Evolutionary conservation across 2,329 filamentous ascomycete genomes (phyloP).

Genomic region (Kalaharituber pfeilii): DNA sequence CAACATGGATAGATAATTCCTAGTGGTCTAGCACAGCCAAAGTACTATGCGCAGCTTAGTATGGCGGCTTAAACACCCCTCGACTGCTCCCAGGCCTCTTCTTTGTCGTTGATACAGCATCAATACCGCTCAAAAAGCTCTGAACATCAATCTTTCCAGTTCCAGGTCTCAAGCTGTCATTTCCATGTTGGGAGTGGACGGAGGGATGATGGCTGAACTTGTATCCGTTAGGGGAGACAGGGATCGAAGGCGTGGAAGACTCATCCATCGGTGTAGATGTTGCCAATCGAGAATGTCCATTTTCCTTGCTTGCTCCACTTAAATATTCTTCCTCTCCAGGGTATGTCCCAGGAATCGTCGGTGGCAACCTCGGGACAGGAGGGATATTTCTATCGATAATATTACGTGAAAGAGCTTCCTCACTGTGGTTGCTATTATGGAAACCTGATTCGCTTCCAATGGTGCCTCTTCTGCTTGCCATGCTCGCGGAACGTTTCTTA

Average conservation of each 20-base stretch:
- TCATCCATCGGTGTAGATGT: not conserved
- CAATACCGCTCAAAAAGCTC: not conserved
- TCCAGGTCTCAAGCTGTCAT: not conserved
- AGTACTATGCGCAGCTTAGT: too few relatives aligned
- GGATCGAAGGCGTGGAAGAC: not conserved
- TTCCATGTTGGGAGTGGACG: not conserved
- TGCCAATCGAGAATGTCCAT: not conserved
- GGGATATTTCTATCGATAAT: not conserved
- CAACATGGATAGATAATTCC: too few relatives aligned
- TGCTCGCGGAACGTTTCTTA: not conserved
- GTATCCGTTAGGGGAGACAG: not conserved
- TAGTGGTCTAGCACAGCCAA: too few relatives aligned
- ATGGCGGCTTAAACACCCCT: not conserved
- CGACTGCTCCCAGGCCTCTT: not conserved
- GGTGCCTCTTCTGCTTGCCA: not conserved
- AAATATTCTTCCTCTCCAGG: not conserved
- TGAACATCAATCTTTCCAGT: slow-evolving; percentile 1
- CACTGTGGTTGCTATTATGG: not conserved
- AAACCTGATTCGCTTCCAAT: not conserved
- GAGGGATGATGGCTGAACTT: not conserved
- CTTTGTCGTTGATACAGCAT: not conserved
- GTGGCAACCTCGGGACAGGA: not conserved
- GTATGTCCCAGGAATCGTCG: not conserved
- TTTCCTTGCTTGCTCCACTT: not conserved
- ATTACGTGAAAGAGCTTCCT: not conserved